These are phyloP conservation scores for Wickerhamiella shivajii DNA, from an alignment of 805 yeast genomes.

Conservation along the genomic window DNA sequence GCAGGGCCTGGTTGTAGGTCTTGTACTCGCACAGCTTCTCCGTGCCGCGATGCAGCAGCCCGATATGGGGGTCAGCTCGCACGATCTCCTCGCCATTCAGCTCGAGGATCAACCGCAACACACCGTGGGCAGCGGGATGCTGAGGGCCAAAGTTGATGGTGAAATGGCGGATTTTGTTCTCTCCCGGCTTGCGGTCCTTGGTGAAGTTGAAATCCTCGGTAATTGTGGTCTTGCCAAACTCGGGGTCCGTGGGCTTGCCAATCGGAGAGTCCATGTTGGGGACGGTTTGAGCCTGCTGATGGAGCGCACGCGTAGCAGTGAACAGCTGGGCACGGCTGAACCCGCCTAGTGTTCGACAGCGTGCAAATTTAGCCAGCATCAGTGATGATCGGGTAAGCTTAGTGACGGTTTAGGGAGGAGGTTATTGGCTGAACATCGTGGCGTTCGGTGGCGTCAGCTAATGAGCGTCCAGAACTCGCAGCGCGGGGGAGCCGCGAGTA, in stretches of 20 bases:
- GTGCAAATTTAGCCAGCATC: too few species aligned
- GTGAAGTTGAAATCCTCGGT: constrained; percentile 21
- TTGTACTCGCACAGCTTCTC: constrained; percentile 77
- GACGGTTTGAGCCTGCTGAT: constrained; percentile 13
- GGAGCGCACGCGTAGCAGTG: neutral
- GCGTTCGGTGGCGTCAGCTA: too few species aligned
- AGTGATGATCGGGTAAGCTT: too few species aligned
- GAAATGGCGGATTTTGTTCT: constrained; percentile 59
- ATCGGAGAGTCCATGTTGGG: constrained; percentile 18
- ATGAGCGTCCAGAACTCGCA: too few species aligned
- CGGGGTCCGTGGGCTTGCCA: constrained; percentile 22
- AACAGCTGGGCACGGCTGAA: too few species aligned
- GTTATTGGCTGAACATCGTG: too few species aligned
- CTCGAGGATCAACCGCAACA: constrained; percentile 70
- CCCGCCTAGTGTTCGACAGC: too few species aligned
- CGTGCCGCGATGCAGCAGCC: constrained; percentile 76
- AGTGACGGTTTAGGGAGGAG: too few species aligned
- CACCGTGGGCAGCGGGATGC: constrained; percentile 94
- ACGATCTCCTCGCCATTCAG: constrained; percentile 80
- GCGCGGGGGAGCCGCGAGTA: too few species aligned
- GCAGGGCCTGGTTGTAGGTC: constrained; percentile 77
- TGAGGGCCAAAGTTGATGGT: constrained; percentile 87
- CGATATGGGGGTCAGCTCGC: constrained; percentile 80
- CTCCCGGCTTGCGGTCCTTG: constrained; percentile 17
- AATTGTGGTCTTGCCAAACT: constrained; percentile 21